Percentiles rank a stretch among this genome's conserved stretches.
phyloP scores from a whole-genome alignment of 1,284 basidiomycete genomes.

The Polyporus tsugae region DNA sequence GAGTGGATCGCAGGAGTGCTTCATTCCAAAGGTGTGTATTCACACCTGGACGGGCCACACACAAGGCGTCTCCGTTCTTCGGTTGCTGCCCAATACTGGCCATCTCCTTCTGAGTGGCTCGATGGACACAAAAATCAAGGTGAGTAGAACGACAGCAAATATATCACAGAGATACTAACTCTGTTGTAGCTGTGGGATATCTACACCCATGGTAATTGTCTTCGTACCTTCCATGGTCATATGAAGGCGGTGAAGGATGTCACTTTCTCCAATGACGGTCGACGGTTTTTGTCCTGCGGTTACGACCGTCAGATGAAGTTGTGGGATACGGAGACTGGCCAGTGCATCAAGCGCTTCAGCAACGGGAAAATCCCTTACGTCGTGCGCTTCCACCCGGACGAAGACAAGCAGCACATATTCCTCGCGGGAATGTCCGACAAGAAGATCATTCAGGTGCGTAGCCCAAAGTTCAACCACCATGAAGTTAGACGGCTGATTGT shows the following conservation, averaged over 20 bases:
- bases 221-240: slow-evolving; percentile 98
- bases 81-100: slow-evolving; percentile 91
- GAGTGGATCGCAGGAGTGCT: slow-evolving; percentile 87
- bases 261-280: slow-evolving; percentile 93
- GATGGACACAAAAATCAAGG: slow-evolving; percentile 99
- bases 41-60: slow-evolving; percentile 99
- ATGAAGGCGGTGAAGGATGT: slow-evolving; percentile 97
- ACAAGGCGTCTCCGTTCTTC: slow-evolving; percentile 93
- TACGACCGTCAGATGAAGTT: slow-evolving; percentile 98
- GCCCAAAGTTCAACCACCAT: neutral
- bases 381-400: slow-evolving; percentile 94
- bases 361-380: slow-evolving; percentile 98
- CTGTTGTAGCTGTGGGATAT: slow-evolving; percentile 91
- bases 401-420: slow-evolving; percentile 96
- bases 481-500: slow-evolving; percentile 6
- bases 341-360: slow-evolving; percentile 94
- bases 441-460: slow-evolving; percentile 92
- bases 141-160: slow-evolving; percentile 43
- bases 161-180: slow-evolving; percentile 14
- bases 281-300: slow-evolving; percentile 89
- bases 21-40: slow-evolving; percentile 94
- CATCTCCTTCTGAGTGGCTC: slow-evolving; percentile 94
- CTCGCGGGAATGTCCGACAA: slow-evolving; percentile 99
- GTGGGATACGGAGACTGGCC: slow-evolving; percentile 99
- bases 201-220: slow-evolving; percentile 95